Evolutionary conservation across 768 basidiomycete species (phyloP).

Genomic region (Suillus spraguei): DNA sequence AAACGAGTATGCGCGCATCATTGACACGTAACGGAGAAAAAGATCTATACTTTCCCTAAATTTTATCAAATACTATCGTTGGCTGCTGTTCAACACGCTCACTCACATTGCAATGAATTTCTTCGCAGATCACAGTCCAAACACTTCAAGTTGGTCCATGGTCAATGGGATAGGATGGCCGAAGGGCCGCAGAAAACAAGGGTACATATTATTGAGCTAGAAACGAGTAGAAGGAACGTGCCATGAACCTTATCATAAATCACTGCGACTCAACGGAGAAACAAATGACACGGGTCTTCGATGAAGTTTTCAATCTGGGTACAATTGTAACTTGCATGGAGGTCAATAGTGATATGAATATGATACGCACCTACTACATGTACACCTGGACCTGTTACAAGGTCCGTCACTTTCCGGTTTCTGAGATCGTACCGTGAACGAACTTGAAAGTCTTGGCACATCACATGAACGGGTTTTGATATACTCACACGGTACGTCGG

Average conservation of each 20-base stretch:
- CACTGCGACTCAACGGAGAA: neutral
- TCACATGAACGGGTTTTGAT: too few species aligned
- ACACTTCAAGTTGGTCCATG: neutral
- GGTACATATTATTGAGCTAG: neutral
- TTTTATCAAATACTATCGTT: neutral
- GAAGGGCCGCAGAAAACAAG: neutral
- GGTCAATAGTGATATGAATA: neutral
- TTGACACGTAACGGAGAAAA: neutral
- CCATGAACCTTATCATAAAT: neutral
- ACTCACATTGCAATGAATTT: neutral
- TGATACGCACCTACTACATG: neutral
- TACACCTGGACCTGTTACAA: neutral
- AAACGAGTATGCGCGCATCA: neutral
- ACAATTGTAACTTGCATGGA: neutral
- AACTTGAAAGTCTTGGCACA: too few species aligned
- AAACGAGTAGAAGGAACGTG: neutral
- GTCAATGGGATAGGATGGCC: neutral
- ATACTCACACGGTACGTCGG: too few species aligned
- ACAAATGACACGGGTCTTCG: neutral
- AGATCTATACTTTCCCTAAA: neutral
- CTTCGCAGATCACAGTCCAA: neutral
- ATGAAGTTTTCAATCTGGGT: neutral
- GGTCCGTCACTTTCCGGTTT: neutral
- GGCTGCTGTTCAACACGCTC: constrained; percentile 3
- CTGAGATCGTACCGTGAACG: neutral